phyloP scores from a whole-genome alignment of 768 basidiomycete genomes.

The Panaeolus papilionaceus region DNA sequence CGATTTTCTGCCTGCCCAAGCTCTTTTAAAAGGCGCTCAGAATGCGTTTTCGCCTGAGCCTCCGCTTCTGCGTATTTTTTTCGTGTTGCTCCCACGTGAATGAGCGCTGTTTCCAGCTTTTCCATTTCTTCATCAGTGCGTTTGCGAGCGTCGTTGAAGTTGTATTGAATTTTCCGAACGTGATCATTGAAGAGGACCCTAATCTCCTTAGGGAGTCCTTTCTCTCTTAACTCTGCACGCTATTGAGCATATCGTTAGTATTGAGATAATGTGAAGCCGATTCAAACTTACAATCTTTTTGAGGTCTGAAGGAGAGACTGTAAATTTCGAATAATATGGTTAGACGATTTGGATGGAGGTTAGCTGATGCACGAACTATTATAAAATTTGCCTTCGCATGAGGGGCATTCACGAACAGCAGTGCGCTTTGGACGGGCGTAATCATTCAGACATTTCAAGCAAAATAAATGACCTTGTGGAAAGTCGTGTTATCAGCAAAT shows the following conservation, averaged over 20 bases:
- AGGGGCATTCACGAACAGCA: constrained; percentile 4
- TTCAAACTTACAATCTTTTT: background rate
- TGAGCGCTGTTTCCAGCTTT: background rate
- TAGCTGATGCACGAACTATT: background rate
- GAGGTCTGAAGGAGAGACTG: background rate
- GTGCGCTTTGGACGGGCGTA: constrained; percentile 30
- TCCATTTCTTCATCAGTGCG: background rate
- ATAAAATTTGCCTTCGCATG: background rate
- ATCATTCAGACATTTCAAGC: constrained; percentile 58
- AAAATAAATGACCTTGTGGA: constrained; percentile 70
- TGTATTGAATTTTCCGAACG: background rate
- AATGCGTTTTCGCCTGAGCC: background rate
- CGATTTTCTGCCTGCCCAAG: background rate
- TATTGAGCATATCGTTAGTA: background rate
- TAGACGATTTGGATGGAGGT: background rate
- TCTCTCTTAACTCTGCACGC: background rate
- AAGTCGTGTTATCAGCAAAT: background rate
- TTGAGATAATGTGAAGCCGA: background rate
- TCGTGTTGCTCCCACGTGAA: background rate
- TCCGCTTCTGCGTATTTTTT: background rate
- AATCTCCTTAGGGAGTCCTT: background rate
- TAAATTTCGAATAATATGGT: background rate
- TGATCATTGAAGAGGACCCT: background rate
- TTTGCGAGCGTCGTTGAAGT: background rate
- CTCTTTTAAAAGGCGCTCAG: background rate